Base-by-base conservation (phyloP, 1,284 basidiomycete genomes). In the Lentinula novae-zelandiae region DNA sequence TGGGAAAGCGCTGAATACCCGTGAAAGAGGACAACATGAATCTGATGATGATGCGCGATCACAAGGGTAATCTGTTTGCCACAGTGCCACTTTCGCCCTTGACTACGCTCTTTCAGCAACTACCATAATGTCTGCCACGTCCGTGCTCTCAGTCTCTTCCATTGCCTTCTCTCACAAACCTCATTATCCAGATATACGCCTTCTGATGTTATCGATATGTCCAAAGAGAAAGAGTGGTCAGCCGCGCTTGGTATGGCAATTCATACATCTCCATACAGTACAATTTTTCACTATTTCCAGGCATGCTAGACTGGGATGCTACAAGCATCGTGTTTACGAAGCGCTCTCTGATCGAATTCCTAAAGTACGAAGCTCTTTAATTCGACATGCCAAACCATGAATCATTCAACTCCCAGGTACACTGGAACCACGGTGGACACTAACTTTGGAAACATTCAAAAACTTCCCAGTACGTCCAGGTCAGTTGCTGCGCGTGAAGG, bases 291-390 rank as follows among this genome's bases (percentile, higher is more conserved):
- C 4, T 38, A 2, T 34, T 38, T 58, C 7, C 57, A 89, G 88
- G 88, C 59, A 82, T 89, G 84, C 75, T 90, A 64, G 88, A 90
- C 71, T 90, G 89, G 89, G 89, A 90, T 67, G 69, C 71, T 7
- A 89, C 86, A 46, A 82, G 73, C 60, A 87, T 90, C 61, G 82
- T 90, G 38, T 90, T 90, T 70, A 90, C 87, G 3, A 90, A 90
- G 69, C 82, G 88, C 34, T 75, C 82, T 49, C 74, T 90, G 63
- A 77, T 89, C 58, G 88, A 90, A 69, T 90, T 90, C 68, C 74
- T 90, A 62, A 89, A 86, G 87, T 88, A 72, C 53, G 46, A 46
- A 22, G 3, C 57, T 39, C 59, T 54, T 38, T 48, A 38, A 39
- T 58, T 50, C 58, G 60, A 58, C 58, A 60, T 57, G 42, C 27